phyloP scores from a whole-genome alignment of 192 early-diverging fungal species.

The Coemansia sp. region DNA sequence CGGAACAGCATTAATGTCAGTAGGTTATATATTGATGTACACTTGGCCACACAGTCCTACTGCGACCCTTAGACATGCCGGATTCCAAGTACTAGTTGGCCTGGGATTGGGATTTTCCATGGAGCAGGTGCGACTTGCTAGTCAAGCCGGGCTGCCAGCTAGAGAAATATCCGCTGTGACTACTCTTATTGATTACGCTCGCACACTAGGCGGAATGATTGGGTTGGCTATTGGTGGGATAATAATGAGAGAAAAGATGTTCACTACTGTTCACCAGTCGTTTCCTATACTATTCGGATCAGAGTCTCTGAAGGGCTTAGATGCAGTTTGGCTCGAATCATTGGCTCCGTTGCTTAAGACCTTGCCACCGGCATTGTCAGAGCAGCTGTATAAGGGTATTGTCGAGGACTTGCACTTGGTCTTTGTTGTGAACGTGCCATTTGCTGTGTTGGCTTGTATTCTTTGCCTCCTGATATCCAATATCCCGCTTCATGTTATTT shows the following conservation, averaged over 20 bases:
- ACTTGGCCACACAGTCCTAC: conserved; percentile 29
- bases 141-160: conserved; percentile 37
- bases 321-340: conserved; percentile 30
- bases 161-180: conserved; percentile 55
- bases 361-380: conserved; percentile 14
- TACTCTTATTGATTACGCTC: conserved; percentile 51
- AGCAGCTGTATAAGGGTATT: conserved; percentile 34
- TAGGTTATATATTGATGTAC: conserved; percentile 52
- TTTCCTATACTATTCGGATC: conserved; percentile 19
- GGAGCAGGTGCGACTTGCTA: conserved; percentile 51
- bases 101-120: conserved; percentile 54
- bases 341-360: conserved; percentile 43
- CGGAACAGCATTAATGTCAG: conserved; percentile 42
- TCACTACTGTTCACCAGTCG: conserved; percentile 17
- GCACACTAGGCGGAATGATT: conserved; percentile 56
- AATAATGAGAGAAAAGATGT: conserved; percentile 53
- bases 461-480: conserved; percentile 44
- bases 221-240: conserved; percentile 50
- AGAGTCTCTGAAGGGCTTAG: conserved; percentile 16
- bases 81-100: conserved; percentile 42
- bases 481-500: conserved; percentile 41
- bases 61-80: conserved; percentile 17
- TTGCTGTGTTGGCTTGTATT: conserved; percentile 44
- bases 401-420: conserved; percentile 37
- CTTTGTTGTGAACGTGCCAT: conserved; percentile 50